A percentile compares a stretch with the other conserved stretches of the same genome.
Evolutionary conservation across 2,329 filamentous ascomycete genomes (phyloP).

Genomic region (Fusarium chaquense): DNA sequence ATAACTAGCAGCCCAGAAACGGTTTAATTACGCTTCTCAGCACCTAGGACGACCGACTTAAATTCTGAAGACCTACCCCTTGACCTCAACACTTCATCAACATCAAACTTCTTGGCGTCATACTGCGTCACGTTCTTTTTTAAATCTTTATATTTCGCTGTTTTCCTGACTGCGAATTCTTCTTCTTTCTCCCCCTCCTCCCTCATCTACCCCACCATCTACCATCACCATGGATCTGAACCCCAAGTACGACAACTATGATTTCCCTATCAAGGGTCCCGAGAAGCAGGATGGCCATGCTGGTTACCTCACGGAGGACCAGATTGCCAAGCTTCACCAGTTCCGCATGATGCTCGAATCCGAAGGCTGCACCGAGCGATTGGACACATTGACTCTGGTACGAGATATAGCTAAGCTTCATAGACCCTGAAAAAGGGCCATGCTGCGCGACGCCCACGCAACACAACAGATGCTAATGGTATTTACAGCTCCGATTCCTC

Average conservation of each 20-base stretch:
- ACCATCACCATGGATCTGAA: conserved; percentile 67
- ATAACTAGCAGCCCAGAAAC: conserved; percentile 32
- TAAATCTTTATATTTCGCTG: conserved; percentile 12
- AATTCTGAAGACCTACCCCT: conserved; percentile 39
- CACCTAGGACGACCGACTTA: conserved; percentile 30
- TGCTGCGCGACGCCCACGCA: conserved; percentile 15
- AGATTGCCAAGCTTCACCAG: conserved; percentile 91
- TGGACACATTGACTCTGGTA: conserved; percentile 94
- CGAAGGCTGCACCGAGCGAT: conserved; percentile 81
- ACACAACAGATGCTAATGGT: conserved; percentile 21
- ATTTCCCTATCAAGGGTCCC: conserved; percentile 85
- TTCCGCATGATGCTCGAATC: conserved; percentile 86
- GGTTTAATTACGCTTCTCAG: conserved; percentile 48
- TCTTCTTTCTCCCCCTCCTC: conserved; percentile 3
- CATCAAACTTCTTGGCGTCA: conserved; percentile 17
- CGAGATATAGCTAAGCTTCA: conserved; percentile 48
- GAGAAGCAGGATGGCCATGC: conserved; percentile 81
- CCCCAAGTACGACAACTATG: conserved; percentile 95
- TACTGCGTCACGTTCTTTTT: conserved; percentile 12
- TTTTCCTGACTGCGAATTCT: conserved; percentile 18
- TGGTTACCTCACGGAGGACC: conserved; percentile 85
- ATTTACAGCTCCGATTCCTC: conserved; percentile 81
- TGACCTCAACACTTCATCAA: conserved; percentile 27
- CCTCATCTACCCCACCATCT: conserved; percentile 43
- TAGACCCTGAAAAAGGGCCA: conserved; percentile 17